Conservation (phyloP, 1,139 yeast genomes). For the Debaryomyces sp. region DNA sequence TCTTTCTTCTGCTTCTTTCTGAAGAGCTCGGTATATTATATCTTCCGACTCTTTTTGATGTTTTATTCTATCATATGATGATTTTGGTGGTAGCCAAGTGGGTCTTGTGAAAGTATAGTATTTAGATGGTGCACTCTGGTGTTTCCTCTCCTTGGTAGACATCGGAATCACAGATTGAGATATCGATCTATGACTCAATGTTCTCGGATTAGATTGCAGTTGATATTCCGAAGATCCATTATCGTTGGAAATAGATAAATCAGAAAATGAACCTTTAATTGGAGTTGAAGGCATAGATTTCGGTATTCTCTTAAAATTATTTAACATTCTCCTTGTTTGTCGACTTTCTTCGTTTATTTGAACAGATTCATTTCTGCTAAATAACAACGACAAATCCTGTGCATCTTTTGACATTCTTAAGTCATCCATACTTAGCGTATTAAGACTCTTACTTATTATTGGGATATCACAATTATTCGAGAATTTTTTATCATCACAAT, state of each 20-base stretch:
- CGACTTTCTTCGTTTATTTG: conserved; percentile 45
- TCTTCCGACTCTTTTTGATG: conserved; percentile 60
- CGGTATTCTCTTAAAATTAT: conserved; percentile 24
- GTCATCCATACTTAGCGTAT: conserved; percentile 19
- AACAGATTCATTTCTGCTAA: conserved; percentile 36
- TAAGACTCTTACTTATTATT: background rate
- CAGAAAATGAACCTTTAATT: background rate
- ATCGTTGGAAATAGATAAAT: background rate
- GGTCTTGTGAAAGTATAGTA: conserved; percentile 60
- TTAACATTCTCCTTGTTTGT: conserved; percentile 34
- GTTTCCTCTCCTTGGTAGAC: conserved; percentile 2
- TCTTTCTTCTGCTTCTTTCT: conserved; percentile 39
- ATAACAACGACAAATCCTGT: conserved; percentile 46
- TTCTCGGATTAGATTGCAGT: background rate
- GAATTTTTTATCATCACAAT: background rate
- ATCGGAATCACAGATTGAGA: conserved; percentile 13
- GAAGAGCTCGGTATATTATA: conserved; percentile 51
- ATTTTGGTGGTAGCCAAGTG: conserved; percentile 68
- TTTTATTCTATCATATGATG: conserved; percentile 50
- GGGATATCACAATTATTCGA: background rate
- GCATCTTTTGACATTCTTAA: conserved; percentile 46
- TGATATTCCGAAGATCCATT: background rate
- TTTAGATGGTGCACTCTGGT: conserved; percentile 16
- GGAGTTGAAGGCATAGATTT: conserved; percentile 7
- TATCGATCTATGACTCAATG: conserved; percentile 7